Evolutionary conservation across 2,329 filamentous ascomycete species (phyloP).

Genomic region (Penicillium frequentans): DNA sequence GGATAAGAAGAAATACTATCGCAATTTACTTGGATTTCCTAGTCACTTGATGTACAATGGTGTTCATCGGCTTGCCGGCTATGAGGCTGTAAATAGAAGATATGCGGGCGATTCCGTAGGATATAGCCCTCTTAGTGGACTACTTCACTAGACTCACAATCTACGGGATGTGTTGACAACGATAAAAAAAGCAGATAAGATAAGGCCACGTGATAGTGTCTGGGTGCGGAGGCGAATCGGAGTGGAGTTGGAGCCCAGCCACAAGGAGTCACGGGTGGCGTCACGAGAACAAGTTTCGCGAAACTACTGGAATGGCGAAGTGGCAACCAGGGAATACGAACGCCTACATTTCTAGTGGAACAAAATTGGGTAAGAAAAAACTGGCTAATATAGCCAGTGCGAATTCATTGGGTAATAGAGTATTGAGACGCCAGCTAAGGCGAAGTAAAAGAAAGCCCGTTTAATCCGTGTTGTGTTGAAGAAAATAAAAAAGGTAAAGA

Average conservation of each 20-base stretch:
- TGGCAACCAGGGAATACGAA: background rate
- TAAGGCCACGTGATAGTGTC: background rate
- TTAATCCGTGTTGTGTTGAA: background rate
- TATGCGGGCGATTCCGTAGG: too few species aligned
- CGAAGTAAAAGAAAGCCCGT: slow-evolving; percentile 9
- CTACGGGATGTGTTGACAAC: background rate
- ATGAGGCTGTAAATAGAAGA: too few species aligned
- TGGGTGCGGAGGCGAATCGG: background rate
- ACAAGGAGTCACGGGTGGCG: background rate
- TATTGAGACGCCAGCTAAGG: slow-evolving; percentile 2
- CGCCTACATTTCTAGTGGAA: background rate
- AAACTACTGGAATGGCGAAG: background rate
- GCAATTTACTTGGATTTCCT: too few species aligned
- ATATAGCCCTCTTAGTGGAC: too few species aligned
- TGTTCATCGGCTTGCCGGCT: too few species aligned
- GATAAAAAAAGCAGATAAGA: background rate
- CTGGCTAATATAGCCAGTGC: slow-evolving; percentile 1
- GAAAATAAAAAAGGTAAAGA: slow-evolving; percentile 13
- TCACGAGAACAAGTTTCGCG: background rate
- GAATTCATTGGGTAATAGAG: slow-evolving; percentile 9
- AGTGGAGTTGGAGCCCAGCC: background rate
- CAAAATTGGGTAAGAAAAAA: background rate
- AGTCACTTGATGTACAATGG: too few species aligned
- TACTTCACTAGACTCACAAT: too few species aligned
- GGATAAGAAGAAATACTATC: background rate